Conservation (phyloP, 257 asterid genomes). For the Solanum lycopersicoides region DNA sequence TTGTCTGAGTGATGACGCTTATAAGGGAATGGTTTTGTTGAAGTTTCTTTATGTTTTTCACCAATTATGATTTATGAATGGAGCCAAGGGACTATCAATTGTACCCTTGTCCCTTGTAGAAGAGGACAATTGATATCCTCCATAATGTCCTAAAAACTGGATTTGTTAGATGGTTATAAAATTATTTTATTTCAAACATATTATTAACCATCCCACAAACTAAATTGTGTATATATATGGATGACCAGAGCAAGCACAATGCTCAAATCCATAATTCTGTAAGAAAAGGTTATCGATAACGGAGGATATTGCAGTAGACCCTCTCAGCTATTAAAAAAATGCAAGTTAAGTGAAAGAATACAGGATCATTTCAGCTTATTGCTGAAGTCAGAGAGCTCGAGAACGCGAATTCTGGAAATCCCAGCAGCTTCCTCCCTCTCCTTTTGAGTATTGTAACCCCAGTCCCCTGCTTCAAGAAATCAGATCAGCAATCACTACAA, state of each 20-base stretch:
- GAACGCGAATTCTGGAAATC: constrained; percentile 52
- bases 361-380: constrained; percentile 58
- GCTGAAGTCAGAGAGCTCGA: constrained; percentile 78
- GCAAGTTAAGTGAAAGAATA: background rate
- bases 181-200: background rate
- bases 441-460: constrained; percentile 86
- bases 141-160: background rate
- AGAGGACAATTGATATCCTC: background rate
- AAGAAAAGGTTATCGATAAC: background rate
- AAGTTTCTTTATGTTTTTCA: background rate
- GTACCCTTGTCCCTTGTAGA: background rate
- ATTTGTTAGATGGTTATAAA: background rate
- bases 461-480: constrained; percentile 53
- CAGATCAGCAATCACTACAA: constrained; percentile 5
- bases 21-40: background rate
- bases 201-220: background rate
- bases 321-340: background rate
- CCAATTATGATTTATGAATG: background rate
- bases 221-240: background rate
- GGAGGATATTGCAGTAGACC: background rate
- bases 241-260: background rate
- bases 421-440: constrained; percentile 81
- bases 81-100: background rate
- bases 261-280: background rate
- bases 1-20: background rate